Conservation (phyloP, 352 stramenopile genomes). For the Globisporangium cystogenes region DNA sequence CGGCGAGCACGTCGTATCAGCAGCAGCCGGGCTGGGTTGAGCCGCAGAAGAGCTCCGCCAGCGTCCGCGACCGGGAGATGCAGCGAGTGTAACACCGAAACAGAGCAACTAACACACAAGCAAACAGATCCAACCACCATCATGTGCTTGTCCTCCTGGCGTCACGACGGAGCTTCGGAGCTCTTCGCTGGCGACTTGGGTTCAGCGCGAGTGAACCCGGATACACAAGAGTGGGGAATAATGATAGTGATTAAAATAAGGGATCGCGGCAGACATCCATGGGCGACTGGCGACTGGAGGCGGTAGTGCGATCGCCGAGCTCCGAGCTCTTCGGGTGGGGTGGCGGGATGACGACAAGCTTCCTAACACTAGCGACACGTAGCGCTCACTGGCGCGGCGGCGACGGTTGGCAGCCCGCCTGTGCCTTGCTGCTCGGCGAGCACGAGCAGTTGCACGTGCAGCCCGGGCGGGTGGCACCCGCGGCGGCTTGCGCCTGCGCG, state of each 20-base stretch:
- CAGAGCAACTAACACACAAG: too few species aligned
- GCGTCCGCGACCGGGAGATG: conserved; percentile 1
- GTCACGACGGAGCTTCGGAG: neutral
- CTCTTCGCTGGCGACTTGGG: neutral
- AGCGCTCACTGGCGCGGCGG: conserved; percentile 8
- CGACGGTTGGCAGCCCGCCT: conserved; percentile 6
- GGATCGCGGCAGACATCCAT: neutral
- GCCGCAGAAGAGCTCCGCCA: neutral
- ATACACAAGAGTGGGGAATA: neutral
- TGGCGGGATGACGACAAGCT: neutral
- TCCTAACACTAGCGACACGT: conserved; percentile 2
- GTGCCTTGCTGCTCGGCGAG: conserved; percentile 11
- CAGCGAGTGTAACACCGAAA: conserved; percentile 9
- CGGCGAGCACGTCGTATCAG: neutral
- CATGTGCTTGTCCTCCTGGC: too few species aligned
- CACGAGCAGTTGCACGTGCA: conserved; percentile 20
- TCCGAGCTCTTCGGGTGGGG: conserved; percentile 13
- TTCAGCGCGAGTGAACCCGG: neutral
- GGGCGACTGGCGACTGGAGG: neutral
- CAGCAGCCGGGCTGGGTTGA: neutral
- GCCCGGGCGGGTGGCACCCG: conserved; percentile 3
- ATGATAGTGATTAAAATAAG: conserved; percentile 9
- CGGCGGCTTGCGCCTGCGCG: neutral
- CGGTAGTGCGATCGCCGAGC: neutral
- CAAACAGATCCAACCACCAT: too few species aligned